Evolutionary conservation across 345 rosid genomes (phyloP), one percentile per base, ranked within the genome.

Genomic region (Viola odorata): DNA sequence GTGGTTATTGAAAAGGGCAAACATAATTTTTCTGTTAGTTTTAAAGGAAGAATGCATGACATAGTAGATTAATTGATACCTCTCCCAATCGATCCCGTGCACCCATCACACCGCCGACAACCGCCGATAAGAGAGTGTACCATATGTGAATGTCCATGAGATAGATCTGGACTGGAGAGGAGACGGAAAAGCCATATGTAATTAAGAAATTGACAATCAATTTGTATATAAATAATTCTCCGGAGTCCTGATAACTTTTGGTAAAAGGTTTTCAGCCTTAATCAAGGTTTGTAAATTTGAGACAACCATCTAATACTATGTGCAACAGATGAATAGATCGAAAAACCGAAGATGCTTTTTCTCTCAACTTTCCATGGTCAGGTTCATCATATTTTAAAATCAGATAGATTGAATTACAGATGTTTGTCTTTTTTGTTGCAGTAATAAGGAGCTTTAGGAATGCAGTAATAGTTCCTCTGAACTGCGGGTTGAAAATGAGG

Each of bases 21-120:
- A 47, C 10, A 47, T 14, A 55, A 17, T 10, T 0, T 10, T 39
- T 65, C 12, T 48, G 16, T 17, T 38, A 16, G 39, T 6, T 45
- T 3, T 14, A 39, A 57, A n/a, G 12, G 32, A 11, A 36, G 52
- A 58, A 42, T 45, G 41, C 11, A 13, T 23, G 7, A 39, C 13
- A 63, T 13, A 10, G 12, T 8, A 38, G 2, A 32, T 17, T 41
- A 56, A 47, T 37, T 57, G 49, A 50, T 81, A 94, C 99, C 95
- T 94, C 99, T 73, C 99, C 99, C 68, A 94, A 75, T 63, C 99
- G 96, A 77, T 80, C 95, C 66, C 91, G 78, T 63, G 99, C 99
- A 63, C 99, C 99, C 96, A 94, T 94, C 53, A 94, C 90, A 60
- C 99, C 99, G 70, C 97, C 99, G 67, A 94, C 71, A 71, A 94